Evolutionary conservation across 2,329 filamentous ascomycete species (phyloP), one percentile per base, ranked within the genome.

Genomic region (Madurella fahalii): DNA sequence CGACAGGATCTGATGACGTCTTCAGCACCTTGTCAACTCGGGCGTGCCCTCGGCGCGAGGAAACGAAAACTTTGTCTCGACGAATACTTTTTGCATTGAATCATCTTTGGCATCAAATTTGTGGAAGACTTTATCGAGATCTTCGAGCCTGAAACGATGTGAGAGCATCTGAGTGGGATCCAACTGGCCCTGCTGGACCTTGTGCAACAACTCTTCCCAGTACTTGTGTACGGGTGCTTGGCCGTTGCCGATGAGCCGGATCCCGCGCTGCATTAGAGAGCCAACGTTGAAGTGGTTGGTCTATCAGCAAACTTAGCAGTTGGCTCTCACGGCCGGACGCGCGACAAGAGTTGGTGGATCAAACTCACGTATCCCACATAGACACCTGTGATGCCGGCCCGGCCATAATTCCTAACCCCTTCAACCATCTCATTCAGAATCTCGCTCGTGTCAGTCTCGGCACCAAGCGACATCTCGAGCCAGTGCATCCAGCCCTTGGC

Each of bases 221-320:
- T 95, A 94, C 64, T 85, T 82, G 64, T 93, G 89, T 0, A 95
- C 89, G 0, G 90, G 90, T 0, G 81, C 81, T 63, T 85, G 82
- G 1, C 81, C 81, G 63, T 83, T 83, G 16, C 82, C 82, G 42
- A 84, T 91, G 43, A 95, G 79, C 1, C 88, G 85, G 61, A 95
- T 83, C n/a, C 90, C 90, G 32, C 88, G 84, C 72, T 95, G 84
- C 90, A 95, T 95, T 13, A 95, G 67, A 0, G 88, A 85, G 9
- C 90, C 89, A 62, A 93, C 85, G 71, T 90, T 90, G 77, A 93
- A 89, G 69, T 90, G 86, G 71, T 90, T 91, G 18, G 86, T 89
- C 79, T 85, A 59, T 1, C 11, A 42, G 12, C 17, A 7, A 8
- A 8, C 9, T 8, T 2, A 41, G 42, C 7, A 45, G 15, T n/a